Percentiles rank a stretch among this genome's conserved stretches.
phyloP scores from a whole-genome alignment of 1,284 basidiomycete genomes.

The Tilletia walkeri region DNA sequence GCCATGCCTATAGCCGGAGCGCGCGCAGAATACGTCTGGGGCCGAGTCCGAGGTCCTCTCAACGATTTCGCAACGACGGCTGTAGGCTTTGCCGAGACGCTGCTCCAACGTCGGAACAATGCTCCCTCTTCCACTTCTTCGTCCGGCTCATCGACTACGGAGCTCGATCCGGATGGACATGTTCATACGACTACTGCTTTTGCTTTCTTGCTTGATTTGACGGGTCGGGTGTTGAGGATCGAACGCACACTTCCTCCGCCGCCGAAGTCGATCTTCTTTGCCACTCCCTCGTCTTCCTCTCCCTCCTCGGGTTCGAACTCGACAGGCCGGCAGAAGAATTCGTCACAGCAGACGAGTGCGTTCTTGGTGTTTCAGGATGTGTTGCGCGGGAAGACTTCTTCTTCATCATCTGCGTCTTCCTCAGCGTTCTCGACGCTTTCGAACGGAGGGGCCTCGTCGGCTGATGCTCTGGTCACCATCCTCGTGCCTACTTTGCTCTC shows the following conservation, averaged over 20 bases:
- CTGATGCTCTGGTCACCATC: conserved; percentile 42
- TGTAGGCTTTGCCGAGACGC: conserved; percentile 33
- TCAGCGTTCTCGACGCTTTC: neutral
- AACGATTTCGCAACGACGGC: conserved; percentile 40
- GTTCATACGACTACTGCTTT: conserved; percentile 46
- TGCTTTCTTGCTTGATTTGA: conserved; percentile 39
- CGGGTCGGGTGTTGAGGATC: conserved; percentile 40
- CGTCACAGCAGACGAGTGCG: conserved; percentile 22
- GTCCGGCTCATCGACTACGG: conserved; percentile 14
- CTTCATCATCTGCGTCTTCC: neutral
- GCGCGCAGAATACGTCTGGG: conserved; percentile 47
- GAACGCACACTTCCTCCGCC: conserved; percentile 36
- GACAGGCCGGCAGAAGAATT: neutral
- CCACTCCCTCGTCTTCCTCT: conserved; percentile 23
- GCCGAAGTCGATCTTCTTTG: conserved; percentile 32
- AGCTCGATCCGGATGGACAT: conserved; percentile 28
- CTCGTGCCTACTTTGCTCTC: conserved; percentile 43
- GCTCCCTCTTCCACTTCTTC: neutral
- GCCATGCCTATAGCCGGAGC: conserved; percentile 35
- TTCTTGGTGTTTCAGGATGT: conserved; percentile 17
- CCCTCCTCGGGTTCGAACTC: conserved; percentile 1
- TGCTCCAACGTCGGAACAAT: conserved; percentile 17
- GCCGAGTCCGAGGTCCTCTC: conserved; percentile 37
- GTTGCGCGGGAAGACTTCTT: neutral
- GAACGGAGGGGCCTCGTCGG: conserved; percentile 22